Base-by-base conservation (phyloP, 345 rosid genomes). In the Populus euphratica region DNA sequence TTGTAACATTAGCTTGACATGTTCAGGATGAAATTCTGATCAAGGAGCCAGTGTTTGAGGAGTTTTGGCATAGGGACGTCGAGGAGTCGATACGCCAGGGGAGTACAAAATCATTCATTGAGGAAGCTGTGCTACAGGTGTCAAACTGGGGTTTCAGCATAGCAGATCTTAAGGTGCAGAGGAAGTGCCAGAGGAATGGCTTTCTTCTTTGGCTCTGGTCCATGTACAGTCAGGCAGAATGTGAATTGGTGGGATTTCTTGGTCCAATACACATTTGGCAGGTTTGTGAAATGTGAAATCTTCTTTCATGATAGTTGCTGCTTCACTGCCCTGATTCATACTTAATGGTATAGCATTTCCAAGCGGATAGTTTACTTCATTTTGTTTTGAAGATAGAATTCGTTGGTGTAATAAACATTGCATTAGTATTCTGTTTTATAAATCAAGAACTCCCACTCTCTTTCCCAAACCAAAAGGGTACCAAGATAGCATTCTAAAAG, bases 61-160 rank as follows among this genome's bases (percentile, higher is more conserved):
- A 87, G 52, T 84, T 86, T 78, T 92, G 96, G 96, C 91, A 89
- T 62, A 90, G 99, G 85, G 91, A 92, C 47, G 94, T 96, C 52
- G 99, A 96, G 83, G 98, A 93, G 85, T 90, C 99, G 0, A 74
- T 92, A 78, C 94, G 99, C 73, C 98, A 93, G 75, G 97, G 94
- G 79, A 87, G 80, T 50, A 23, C 85, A 68, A 89, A 86, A 68
- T 94, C 98, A 61, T 92, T 93, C 80, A 83, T 88, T 1, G 93
- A 96, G 86, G 99, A 96, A 87, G 88, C 91, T 13, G 82, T 59
- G 76, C 85, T 92, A 33, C 91, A 85, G 77, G 93, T 92, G 21
- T 93, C 96, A 66, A 86, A 90, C 69, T 96, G 98, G 99, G 96
- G 96, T 36, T 96, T 96, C 81, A 84, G 81, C 81, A 77, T 96